Percentiles rank a stretch among this genome's conserved stretches.
These are phyloP conservation scores for Cryptosporidium muris DNA, from an alignment of 169 alveolate genomes.

Conservation along the genomic window DNA sequence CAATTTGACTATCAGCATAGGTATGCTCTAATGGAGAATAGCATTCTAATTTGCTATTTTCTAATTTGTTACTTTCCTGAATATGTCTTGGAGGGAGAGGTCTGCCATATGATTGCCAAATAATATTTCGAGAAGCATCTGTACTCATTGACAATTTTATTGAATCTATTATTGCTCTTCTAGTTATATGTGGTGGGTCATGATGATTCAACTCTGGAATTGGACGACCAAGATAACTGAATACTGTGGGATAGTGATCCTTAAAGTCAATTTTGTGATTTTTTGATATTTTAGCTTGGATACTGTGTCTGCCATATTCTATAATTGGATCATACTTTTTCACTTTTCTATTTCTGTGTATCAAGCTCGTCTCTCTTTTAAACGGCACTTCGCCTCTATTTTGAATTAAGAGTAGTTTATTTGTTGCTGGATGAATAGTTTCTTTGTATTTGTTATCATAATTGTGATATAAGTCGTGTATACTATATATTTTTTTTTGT, in stretches of 20 bases:
- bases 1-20: neutral
- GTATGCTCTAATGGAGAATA: constrained; percentile 1
- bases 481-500: neutral
- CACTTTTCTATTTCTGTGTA: neutral
- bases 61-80: neutral
- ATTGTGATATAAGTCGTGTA: constrained; percentile 9
- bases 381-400: neutral
- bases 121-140: constrained; percentile 23
- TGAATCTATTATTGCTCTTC: constrained; percentile 32
- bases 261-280: neutral
- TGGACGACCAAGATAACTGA: constrained; percentile 66
- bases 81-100: constrained; percentile 30
- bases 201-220: constrained; percentile 41
- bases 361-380: constrained; percentile 2
- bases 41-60: neutral
- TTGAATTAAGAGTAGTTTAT: neutral
- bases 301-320: constrained; percentile 16
- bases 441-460: constrained; percentile 7
- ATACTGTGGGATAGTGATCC: constrained; percentile 27
- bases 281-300: neutral
- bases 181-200: constrained; percentile 20
- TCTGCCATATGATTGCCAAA: constrained; percentile 43
- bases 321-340: constrained; percentile 57
- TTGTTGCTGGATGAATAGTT: constrained; percentile 45
- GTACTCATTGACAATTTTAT: constrained; percentile 60